phyloP scores from a whole-genome alignment of 495 filamentous ascomycete genomes.

The Xylaria acuta region DNA sequence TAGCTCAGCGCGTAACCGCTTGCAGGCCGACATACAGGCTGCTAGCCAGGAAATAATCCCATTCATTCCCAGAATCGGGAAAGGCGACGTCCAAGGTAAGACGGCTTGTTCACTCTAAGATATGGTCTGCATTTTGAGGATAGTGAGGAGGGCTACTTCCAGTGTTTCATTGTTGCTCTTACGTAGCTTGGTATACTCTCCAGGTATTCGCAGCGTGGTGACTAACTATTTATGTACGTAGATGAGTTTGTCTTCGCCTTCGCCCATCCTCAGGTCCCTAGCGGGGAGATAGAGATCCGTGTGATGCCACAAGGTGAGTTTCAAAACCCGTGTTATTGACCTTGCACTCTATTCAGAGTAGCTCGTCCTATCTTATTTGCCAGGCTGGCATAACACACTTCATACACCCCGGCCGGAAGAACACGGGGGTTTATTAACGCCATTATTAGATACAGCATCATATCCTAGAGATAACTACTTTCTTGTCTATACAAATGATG shows the following conservation, averaged over 20 bases:
- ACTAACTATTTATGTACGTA: neutral
- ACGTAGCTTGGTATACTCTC: neutral
- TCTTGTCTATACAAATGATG: conserved; percentile 46
- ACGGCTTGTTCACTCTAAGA: neutral
- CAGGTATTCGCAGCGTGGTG: neutral
- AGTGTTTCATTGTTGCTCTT: neutral
- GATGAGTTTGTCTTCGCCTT: conserved; percentile 67
- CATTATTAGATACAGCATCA: conserved; percentile 34
- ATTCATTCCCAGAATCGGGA: conserved; percentile 48
- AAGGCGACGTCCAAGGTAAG: conserved; percentile 61
- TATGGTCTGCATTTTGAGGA: neutral
- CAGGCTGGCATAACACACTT: neutral
- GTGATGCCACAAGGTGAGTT: conserved; percentile 61
- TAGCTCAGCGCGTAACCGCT: conserved; percentile 20
- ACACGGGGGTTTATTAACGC: conserved; percentile 8
- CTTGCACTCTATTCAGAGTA: neutral
- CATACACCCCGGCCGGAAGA: neutral
- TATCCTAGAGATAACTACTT: conserved; percentile 43
- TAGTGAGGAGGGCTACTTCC: neutral
- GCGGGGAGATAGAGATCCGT: conserved; percentile 53
- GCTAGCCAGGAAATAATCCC: conserved; percentile 26
- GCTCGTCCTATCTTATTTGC: neutral
- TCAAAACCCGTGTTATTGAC: neutral
- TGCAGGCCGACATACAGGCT: conserved; percentile 30
- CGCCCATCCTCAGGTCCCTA: conserved; percentile 33